These are phyloP conservation scores for Toxoplasma gondii DNA, from an alignment of 169 alveolate species.

Conservation along the genomic window DNA sequence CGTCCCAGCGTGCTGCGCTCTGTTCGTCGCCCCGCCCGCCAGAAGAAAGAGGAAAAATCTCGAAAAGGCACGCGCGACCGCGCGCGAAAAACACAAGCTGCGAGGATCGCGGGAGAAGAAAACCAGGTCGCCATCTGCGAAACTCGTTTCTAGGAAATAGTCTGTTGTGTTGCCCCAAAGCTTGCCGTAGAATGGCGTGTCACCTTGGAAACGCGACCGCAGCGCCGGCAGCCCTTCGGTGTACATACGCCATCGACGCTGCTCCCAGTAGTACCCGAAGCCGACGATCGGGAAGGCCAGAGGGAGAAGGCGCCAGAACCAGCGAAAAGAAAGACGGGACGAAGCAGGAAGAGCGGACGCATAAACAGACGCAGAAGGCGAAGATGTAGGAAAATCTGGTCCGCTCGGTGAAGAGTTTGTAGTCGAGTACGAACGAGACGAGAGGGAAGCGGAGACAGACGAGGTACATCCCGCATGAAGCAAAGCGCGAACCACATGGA, in stretches of 20 bases:
- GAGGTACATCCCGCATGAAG: too few species aligned
- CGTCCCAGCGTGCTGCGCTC: neutral
- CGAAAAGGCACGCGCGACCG: neutral
- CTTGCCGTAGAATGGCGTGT: slow-evolving; percentile 58
- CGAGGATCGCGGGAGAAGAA: neutral
- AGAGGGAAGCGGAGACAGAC: too few species aligned
- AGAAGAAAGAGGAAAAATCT: neutral
- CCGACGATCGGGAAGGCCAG: neutral
- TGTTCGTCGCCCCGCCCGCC: neutral
- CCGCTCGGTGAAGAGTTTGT: too few species aligned
- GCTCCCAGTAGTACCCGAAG: slow-evolving; percentile 34
- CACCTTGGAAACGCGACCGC: slow-evolving; percentile 28
- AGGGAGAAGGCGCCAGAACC: neutral
- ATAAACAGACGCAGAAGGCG: too few species aligned
- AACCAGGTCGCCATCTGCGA: slow-evolving; percentile 54
- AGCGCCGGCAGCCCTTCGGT: slow-evolving; percentile 20
- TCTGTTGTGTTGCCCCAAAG: slow-evolving; percentile 62
- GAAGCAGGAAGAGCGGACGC: neutral
- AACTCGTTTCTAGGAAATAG: slow-evolving; percentile 45
- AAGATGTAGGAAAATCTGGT: too few species aligned
- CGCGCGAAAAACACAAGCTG: slow-evolving; percentile 5
- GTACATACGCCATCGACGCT: slow-evolving; percentile 16
- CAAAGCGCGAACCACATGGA: too few species aligned
- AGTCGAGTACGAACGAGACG: too few species aligned
- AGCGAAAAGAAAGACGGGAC: neutral